Conservation (phyloP, 2,329 filamentous ascomycete genomes). For the Fusarium annulatum region DNA sequence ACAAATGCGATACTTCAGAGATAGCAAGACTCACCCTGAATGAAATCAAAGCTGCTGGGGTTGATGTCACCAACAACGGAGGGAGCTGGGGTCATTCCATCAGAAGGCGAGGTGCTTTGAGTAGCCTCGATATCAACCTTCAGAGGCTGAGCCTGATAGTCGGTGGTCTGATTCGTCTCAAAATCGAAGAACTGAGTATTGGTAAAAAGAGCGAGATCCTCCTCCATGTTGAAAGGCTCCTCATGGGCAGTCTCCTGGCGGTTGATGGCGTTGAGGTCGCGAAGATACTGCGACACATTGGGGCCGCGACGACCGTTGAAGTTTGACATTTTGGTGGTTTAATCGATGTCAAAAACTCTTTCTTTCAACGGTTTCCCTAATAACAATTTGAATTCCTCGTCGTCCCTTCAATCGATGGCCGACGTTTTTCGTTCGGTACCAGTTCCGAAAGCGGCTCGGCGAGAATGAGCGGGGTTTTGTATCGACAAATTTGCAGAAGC, state of each 20-base stretch:
- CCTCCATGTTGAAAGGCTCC: slow-evolving; percentile 72
- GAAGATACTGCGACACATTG: slow-evolving; percentile 91
- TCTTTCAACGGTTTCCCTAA: background rate
- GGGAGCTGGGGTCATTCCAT: slow-evolving; percentile 54
- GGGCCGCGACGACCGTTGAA: slow-evolving; percentile 82
- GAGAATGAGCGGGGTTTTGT: slow-evolving; percentile 43
- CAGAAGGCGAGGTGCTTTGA: slow-evolving; percentile 49
- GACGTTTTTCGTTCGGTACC: slow-evolving; percentile 4
- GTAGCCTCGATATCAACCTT: slow-evolving; percentile 55
- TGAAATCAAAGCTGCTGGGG: slow-evolving; percentile 59
- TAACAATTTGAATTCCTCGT: slow-evolving; percentile 15
- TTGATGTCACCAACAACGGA: slow-evolving; percentile 59
- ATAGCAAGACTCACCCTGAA: slow-evolving; percentile 57
- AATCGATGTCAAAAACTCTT: background rate
- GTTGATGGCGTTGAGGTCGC: slow-evolving; percentile 82
- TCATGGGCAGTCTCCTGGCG: slow-evolving; percentile 66
- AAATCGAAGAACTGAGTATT: slow-evolving; percentile 86
- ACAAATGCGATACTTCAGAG: background rate
- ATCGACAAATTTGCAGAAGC: slow-evolving; percentile 37
- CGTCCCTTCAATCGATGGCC: slow-evolving; percentile 8
- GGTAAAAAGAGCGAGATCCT: slow-evolving; percentile 82
- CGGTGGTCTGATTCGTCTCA: slow-evolving; percentile 71
- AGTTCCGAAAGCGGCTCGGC: slow-evolving; percentile 27
- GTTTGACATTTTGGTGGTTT: slow-evolving; percentile 68
- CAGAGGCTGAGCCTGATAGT: slow-evolving; percentile 63